Conservation (phyloP, 1,284 basidiomycete genomes). For the Pterulicium gracile region DNA sequence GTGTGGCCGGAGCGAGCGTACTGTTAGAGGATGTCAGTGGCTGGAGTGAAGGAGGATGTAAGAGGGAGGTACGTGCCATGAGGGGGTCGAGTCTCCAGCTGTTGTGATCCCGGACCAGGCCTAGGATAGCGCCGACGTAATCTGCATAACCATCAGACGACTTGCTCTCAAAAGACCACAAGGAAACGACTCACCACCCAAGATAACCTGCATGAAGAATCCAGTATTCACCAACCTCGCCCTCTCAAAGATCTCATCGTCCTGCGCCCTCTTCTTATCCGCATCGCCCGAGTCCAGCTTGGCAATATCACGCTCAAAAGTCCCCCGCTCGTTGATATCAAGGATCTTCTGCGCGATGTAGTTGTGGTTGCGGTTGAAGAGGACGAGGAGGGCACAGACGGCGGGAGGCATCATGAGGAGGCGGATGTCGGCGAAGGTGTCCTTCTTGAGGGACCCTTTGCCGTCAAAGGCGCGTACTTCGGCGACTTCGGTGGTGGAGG, state of each 20-base stretch:
- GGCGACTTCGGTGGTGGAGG: conserved; percentile 34
- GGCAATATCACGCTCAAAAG: conserved; percentile 32
- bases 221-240: conserved; percentile 68
- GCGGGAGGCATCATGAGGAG: conserved; percentile 71
- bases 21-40: conserved; percentile 20
- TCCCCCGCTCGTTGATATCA: conserved; percentile 58
- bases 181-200: conserved; percentile 28
- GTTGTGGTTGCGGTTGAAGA: conserved; percentile 70
- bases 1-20: conserved; percentile 34
- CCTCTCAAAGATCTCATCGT: conserved; percentile 69
- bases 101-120: conserved; percentile 47
- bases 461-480: conserved; percentile 52
- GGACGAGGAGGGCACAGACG: conserved; percentile 53
- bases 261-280: conserved; percentile 31
- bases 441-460: conserved; percentile 52
- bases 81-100: conserved; percentile 55
- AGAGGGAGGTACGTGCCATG: conserved; percentile 26
- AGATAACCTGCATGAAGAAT: conserved; percentile 62
- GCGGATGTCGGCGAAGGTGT: conserved; percentile 59
- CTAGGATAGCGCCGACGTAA: conserved; percentile 65
- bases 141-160: conserved; percentile 23
- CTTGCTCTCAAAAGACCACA: conserved; percentile 3
- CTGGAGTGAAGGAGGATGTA: background rate
- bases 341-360: conserved; percentile 63
- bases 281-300: conserved; percentile 21